Base-by-base conservation (phyloP, 805 yeast genomes). In the Lipomyces lipofer region DNA sequence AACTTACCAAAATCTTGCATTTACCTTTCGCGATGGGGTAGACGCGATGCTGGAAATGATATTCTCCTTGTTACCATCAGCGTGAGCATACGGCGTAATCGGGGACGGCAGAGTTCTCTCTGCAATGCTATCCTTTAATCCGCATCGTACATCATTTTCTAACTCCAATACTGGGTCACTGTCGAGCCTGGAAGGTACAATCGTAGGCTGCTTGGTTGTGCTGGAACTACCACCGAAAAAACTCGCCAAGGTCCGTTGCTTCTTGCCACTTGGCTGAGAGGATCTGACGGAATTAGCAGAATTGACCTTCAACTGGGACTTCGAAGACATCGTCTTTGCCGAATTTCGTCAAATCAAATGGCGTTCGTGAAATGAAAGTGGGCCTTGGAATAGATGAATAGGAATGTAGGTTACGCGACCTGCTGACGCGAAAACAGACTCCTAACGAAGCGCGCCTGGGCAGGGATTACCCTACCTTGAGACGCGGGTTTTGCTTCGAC, bases 191-290 rank as follows among this genome's bases (percentile, higher is more conserved):
- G 51, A 29, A 6, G 33, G 25, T 9, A 55, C 43, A 15, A 36
- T 10, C 15, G 43, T n/a, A n/a, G 33, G 19, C n/a, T 43, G 25
- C 25, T 29, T 44, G 9, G 49, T 29, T 21, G 54, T 36, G 19
- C 40, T 25, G 54, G 44, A 19, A 2, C 48, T 42, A 44, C 36
- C 24, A 21, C 56, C 56, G 28, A 58, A 55, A 43, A 58, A 58
- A 38, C 59, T 55, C 4, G 59, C 56, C 15, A 58, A 33, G 33
- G 62, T 58, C 29, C 52, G 49, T 28, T 58, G 62, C 52, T 58
- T 54, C 50, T 57, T 57, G 28, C 17, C 49, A 12, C 40, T 36
- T 10, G 40, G 19, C 22, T 17, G 40, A 21, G 40, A n/a, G 25
- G 39, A 7, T 10, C 12, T 10, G 13, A 13, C 9, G 12, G 13